Conservation (phyloP, 805 yeast species). For the Metschnikowia gelsemii region DNA sequence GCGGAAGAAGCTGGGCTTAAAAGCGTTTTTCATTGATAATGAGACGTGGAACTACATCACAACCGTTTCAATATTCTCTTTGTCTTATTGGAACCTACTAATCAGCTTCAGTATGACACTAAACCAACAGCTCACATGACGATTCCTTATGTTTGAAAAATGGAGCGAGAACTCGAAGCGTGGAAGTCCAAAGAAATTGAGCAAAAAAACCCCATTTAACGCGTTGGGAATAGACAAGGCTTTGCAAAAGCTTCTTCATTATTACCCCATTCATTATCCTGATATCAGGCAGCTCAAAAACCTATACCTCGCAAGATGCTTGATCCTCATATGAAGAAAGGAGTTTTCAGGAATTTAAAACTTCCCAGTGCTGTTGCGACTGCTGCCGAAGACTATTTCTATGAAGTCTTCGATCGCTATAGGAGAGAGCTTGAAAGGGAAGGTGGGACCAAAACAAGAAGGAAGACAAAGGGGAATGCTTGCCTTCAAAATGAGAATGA, state of each 20-base stretch:
- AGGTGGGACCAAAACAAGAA: not conserved
- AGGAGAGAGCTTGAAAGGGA: not conserved
- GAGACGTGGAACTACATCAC: not conserved
- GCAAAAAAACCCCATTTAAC: not conserved
- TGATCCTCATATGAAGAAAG: too few relatives aligned
- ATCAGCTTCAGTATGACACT: not conserved
- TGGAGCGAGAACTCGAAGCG: not conserved
- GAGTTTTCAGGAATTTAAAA: too few relatives aligned
- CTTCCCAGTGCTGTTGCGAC: too few relatives aligned
- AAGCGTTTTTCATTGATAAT: not conserved
- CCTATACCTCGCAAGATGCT: slow-evolving; percentile 3
- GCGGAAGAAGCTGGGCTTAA: not conserved
- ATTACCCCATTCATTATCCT: not conserved
- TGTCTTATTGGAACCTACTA: not conserved
- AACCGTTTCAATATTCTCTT: not conserved
- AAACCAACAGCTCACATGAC: not conserved
- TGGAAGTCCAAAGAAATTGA: not conserved
- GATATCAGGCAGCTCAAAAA: slow-evolving; percentile 1
- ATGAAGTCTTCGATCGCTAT: not conserved
- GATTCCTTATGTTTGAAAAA: not conserved
- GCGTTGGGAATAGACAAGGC: slow-evolving; percentile 1
- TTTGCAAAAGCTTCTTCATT: not conserved
- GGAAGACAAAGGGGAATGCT: not conserved
- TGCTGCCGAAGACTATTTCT: too few relatives aligned
- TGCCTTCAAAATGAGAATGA: not conserved